Percentiles rank a stretch among this genome's conserved stretches.
These are phyloP conservation scores for Phaeoacremonium minimum DNA, from an alignment of 2,329 filamentous ascomycete genomes.

Conservation along the genomic window DNA sequence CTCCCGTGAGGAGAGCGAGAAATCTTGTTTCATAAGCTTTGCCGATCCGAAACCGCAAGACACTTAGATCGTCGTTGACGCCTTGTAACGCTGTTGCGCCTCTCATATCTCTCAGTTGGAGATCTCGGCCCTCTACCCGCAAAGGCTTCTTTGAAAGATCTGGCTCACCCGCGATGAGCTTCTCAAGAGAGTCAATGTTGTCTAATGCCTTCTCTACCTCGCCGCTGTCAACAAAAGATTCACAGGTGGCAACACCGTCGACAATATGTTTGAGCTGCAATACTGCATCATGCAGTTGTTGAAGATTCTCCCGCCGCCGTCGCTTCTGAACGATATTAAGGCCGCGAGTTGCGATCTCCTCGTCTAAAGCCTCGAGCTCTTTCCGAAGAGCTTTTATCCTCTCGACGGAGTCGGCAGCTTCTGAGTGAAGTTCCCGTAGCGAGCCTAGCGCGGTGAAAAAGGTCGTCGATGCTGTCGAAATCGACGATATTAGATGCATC, in stretches of 20 bases:
- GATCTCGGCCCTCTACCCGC: slow-evolving; percentile 18
- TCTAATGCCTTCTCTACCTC: slow-evolving; percentile 77
- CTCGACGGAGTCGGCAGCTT: slow-evolving; percentile 85
- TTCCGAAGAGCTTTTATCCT: slow-evolving; percentile 77
- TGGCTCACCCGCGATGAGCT: slow-evolving; percentile 70
- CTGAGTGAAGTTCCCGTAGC: slow-evolving; percentile 82
- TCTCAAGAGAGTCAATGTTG: slow-evolving; percentile 73
- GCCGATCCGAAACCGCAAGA: slow-evolving; percentile 76
- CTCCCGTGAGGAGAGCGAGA: slow-evolving; percentile 69
- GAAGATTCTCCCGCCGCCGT: slow-evolving; percentile 76
- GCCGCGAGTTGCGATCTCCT: slow-evolving; percentile 81
- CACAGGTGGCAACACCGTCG: slow-evolving; percentile 69
- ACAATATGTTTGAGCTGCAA: slow-evolving; percentile 78
- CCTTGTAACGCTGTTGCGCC: slow-evolving; percentile 75
- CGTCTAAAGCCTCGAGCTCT: slow-evolving; percentile 76
- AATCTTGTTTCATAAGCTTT: slow-evolving; percentile 83
- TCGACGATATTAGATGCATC: slow-evolving; percentile 92
- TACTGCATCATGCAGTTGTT: slow-evolving; percentile 76
- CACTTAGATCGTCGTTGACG: slow-evolving; percentile 70
- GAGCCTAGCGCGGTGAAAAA: slow-evolving; percentile 95
- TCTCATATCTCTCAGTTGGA: slow-evolving; percentile 63
- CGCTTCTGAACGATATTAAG: slow-evolving; percentile 82
- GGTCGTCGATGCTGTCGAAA: slow-evolving; percentile 90
- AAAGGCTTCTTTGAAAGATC: slow-evolving; percentile 25
- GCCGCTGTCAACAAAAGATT: slow-evolving; percentile 77